phyloP scores from a whole-genome alignment of 331 rosid species.

The Acacia concinna region DNA sequence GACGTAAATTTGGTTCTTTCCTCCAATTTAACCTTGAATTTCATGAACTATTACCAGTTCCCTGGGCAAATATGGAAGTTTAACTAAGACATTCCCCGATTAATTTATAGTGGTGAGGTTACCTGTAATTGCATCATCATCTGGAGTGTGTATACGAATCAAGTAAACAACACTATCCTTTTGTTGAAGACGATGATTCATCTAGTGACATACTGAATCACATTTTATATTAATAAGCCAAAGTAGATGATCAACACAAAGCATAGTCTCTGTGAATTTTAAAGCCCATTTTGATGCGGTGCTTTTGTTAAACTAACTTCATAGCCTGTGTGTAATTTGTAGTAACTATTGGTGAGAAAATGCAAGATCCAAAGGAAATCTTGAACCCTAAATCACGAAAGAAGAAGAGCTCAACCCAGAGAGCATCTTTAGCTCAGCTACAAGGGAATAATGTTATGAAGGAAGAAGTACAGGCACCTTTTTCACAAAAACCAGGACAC shows the following conservation, averaged over 20 bases:
- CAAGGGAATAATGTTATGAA: conserved; percentile 48
- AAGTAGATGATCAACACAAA: neutral
- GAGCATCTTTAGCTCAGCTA: conserved; percentile 45
- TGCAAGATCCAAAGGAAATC: conserved; percentile 69
- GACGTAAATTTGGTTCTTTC: neutral
- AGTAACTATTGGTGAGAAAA: conserved; percentile 42
- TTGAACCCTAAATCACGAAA: conserved; percentile 55
- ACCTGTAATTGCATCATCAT: neutral
- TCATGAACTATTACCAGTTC: neutral
- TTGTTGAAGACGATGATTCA: neutral
- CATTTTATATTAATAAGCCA: neutral
- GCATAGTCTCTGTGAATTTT: neutral
- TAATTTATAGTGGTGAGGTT: neutral
- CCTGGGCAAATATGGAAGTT: neutral
- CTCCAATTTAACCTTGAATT: neutral
- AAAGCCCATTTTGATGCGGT: neutral
- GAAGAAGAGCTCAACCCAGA: conserved; percentile 56
- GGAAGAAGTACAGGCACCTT: conserved; percentile 44
- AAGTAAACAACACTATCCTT: neutral
- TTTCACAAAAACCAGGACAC: conserved; percentile 46
- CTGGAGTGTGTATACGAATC: neutral
- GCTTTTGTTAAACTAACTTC: conserved; percentile 3
- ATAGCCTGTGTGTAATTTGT: neutral
- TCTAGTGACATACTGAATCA: neutral
- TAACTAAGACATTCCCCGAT: neutral